Base-by-base conservation (phyloP, 805 yeast genomes). In the Candida ipomoeae region DNA sequence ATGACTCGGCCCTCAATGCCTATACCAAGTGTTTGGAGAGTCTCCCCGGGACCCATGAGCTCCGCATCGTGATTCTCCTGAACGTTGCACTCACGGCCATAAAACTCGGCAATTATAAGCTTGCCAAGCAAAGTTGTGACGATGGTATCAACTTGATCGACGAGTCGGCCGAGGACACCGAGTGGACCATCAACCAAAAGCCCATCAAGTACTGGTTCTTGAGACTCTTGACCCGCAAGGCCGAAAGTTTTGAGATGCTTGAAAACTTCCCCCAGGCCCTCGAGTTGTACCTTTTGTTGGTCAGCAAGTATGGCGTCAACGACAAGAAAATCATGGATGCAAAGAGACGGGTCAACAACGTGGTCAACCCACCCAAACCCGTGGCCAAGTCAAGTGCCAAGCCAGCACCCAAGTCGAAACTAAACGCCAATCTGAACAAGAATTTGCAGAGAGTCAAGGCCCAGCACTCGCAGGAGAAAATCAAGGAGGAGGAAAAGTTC, bases 201-300 rank as follows among this genome's bases (percentile, higher is more conserved):
- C 60, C 75, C 1, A 75, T 86, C 53, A 82, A 79, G 61, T 83
- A 81, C 15, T 82, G 94, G 66, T 89, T 90, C 85, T 66, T 79
- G 21, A 91, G 89, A 65, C 73, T 92, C 15, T 65, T 82, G 44
- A 68, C 79, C 2, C 81, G 85, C 53, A 80, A 81, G 55, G 97
- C 97, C 0, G 97, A 94, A 62, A 84, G 92, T 2, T 74, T 83
- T 38, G 99, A 94, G 67, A 82, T 82, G 65, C 61, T 83, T 48
- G 99, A 94, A 60, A 79, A 78, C 56, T 88, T 77, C 66, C 63
- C 74, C 49, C 83, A 78, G 6, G 85, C 97, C 0, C 71, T 87
- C 23, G 72, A 66, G 0, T 63, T 79, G 5, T 92, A 89, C 73
- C 78, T 77, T 51, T 65, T 71, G 33, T 73, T 91, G 46, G 75